Percentiles rank a stretch among this genome's conserved stretches.
These are phyloP conservation scores for Aspergillus fischeri DNA, from an alignment of 2,329 filamentous ascomycete genomes.

Conservation along the genomic window DNA sequence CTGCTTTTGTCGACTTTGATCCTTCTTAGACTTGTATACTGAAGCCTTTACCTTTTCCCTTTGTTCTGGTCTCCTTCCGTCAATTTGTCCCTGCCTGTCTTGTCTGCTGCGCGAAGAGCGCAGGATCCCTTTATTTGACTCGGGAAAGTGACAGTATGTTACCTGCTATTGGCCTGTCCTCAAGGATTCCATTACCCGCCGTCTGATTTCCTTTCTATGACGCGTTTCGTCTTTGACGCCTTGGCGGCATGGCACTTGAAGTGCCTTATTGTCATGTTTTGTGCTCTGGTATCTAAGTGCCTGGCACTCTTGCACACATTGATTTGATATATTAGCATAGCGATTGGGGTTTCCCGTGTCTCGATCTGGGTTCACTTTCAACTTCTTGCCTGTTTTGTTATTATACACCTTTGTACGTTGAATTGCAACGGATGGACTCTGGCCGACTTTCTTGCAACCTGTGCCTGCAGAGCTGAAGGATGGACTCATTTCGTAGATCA, in stretches of 20 bases:
- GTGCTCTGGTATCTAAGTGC: slow-evolving; percentile 19
- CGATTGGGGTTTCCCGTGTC: slow-evolving; percentile 29
- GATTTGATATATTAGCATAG: slow-evolving; percentile 36
- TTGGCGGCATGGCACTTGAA: slow-evolving; percentile 11
- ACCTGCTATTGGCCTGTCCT: slow-evolving; percentile 3
- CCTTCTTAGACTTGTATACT: slow-evolving; percentile 28
- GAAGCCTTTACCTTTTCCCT: slow-evolving; percentile 7
- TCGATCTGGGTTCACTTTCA: slow-evolving; percentile 15
- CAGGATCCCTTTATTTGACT: slow-evolving; percentile 3
- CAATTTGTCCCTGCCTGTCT: background rate
- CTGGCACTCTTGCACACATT: slow-evolving; percentile 12
- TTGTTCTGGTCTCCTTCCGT: slow-evolving; percentile 3
- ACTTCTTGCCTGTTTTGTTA: slow-evolving; percentile 6
- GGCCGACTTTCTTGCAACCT: background rate
- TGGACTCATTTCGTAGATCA: background rate
- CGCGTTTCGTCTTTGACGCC: slow-evolving; percentile 8
- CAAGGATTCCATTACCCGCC: slow-evolving; percentile 6
- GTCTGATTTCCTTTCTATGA: slow-evolving; percentile 16
- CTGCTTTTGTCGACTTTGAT: slow-evolving; percentile 24
- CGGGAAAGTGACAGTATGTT: slow-evolving; percentile 5
- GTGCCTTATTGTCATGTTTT: slow-evolving; percentile 14
- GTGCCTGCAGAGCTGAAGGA: background rate
- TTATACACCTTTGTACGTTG: slow-evolving; percentile 1
- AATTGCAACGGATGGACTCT: background rate
- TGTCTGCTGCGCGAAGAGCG: slow-evolving; percentile 1